Base-by-base conservation (phyloP, 192 early-diverging fungal species). In the Backusella westeae region DNA sequence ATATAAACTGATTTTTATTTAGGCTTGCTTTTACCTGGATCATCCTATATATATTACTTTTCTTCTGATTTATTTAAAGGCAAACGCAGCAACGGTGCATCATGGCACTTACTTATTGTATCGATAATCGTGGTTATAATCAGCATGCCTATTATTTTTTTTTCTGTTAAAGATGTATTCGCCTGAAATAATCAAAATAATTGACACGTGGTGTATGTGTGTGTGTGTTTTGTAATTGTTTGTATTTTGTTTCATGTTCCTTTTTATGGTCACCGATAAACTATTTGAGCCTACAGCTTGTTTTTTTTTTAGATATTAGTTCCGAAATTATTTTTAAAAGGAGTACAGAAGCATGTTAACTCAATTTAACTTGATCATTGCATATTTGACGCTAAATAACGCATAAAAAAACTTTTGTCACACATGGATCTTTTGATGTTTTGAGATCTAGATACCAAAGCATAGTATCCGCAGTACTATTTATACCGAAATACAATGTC, bases 21-120 rank as follows among this genome's bases (percentile, higher is more conserved):
- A 77, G 76, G 76, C 2, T 72, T 77, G 26, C 41, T 77, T 41
- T 56, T 77, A 65, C 76, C 76, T 41, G 76, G 76, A n/a, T 34
- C 38, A n/a, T 39, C 39, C 1, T 77, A 52, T 23, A 42, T 77
- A 6, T 41, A 41, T 26, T 44, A 67, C n/a, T 74, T 74, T 39
- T 41, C 53, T 26, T 9, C 59, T 34, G 52, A 73, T 17, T 56
- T 73, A 14, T 59, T 73, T 17, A 59, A 53, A 46, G 42, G 39
- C 7, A 71, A 21, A 39, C 1, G 15, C 8, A 42, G 21, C 4
- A 8, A 14, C 6, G n/a, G 36, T 44, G 70, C n/a, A 14, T 46
- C 70, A 34, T 71, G 46, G 52, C 36, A 63, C 14, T 36, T 73
- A 3, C 23, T 59, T 35, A 35, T 36, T 23, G n/a, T 73, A 10